Evolutionary conservation across 2,329 filamentous ascomycete species (phyloP).

Genomic region (Fusarium longipes): DNA sequence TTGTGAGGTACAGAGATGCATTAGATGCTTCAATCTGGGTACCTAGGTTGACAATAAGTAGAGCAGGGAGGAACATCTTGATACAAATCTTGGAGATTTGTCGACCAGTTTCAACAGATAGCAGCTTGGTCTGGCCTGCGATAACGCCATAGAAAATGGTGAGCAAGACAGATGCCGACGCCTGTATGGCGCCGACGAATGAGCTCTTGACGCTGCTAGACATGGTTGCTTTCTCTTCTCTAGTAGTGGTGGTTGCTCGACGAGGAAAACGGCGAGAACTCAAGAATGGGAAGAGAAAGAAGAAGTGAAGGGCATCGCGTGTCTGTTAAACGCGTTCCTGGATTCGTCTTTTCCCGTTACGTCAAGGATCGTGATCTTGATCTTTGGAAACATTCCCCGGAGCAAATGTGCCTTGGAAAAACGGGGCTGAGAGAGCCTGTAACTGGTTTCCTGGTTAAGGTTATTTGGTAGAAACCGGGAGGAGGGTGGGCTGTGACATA

Average conservation of each 20-base stretch:
- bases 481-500: not conserved
- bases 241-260: not conserved
- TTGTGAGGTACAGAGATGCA: conserved; percentile 16
- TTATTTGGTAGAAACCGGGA: conserved; percentile 9
- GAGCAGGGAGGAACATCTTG: conserved; percentile 35
- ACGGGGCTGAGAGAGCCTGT: not conserved
- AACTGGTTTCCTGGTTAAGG: conserved; percentile 16
- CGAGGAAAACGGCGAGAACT: not conserved
- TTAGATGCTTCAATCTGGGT: conserved; percentile 26
- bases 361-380: conserved; percentile 13
- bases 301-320: not conserved
- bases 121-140: conserved; percentile 26
- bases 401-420: conserved; percentile 29
- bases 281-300: not conserved
- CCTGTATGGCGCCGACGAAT: conserved; percentile 34
- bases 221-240: not conserved
- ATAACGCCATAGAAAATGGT: conserved; percentile 34
- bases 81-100: conserved; percentile 35
- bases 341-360: conserved; percentile 1
- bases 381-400: not conserved
- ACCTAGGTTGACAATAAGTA: conserved; percentile 31
- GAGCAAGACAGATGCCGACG: conserved; percentile 33
- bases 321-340: not conserved
- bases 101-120: conserved; percentile 30
- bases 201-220: conserved; percentile 23